phyloP scores from a whole-genome alignment of 768 basidiomycete genomes.

The Rhodosporidiobolus odoratus region DNA sequence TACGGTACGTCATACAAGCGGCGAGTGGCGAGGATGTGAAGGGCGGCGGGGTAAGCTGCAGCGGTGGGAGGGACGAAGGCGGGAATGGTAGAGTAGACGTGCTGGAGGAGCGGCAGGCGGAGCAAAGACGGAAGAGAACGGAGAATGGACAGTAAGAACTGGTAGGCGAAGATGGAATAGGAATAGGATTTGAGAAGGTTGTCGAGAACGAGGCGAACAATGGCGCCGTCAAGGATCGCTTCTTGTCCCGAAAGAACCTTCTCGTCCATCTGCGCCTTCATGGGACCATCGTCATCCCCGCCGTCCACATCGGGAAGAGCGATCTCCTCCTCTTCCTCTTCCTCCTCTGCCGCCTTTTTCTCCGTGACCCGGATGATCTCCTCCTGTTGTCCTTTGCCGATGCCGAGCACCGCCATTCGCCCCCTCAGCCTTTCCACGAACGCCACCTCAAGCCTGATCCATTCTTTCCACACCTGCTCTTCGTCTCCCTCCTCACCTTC shows the following conservation, averaged over 20 bases:
- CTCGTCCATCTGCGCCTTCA: constrained; percentile 49
- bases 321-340: constrained; percentile 37
- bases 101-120: constrained; percentile 50
- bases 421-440: constrained; percentile 37
- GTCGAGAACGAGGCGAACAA: constrained; percentile 69
- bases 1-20: constrained; percentile 33
- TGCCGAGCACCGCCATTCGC: constrained; percentile 35
- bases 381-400: constrained; percentile 25
- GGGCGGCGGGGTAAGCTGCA: constrained; percentile 23
- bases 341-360: constrained; percentile 5
- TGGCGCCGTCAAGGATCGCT: constrained; percentile 69
- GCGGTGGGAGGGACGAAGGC: constrained; percentile 29
- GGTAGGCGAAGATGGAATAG: constrained; percentile 44
- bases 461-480: constrained; percentile 38
- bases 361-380: constrained; percentile 22
- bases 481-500: constrained; percentile 8
- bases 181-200: constrained; percentile 59
- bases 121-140: constrained; percentile 50
- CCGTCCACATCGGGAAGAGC: neutral
- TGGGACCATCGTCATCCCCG: constrained; percentile 29
- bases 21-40: constrained; percentile 30
- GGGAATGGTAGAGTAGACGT: constrained; percentile 52
- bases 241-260: constrained; percentile 55
- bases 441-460: constrained; percentile 39
- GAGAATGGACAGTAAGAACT: constrained; percentile 49